Percentiles rank a stretch among this genome's conserved stretches.
phyloP scores from a whole-genome alignment of 2,329 filamentous ascomycete species.

The Xylariaceae sp. region DNA sequence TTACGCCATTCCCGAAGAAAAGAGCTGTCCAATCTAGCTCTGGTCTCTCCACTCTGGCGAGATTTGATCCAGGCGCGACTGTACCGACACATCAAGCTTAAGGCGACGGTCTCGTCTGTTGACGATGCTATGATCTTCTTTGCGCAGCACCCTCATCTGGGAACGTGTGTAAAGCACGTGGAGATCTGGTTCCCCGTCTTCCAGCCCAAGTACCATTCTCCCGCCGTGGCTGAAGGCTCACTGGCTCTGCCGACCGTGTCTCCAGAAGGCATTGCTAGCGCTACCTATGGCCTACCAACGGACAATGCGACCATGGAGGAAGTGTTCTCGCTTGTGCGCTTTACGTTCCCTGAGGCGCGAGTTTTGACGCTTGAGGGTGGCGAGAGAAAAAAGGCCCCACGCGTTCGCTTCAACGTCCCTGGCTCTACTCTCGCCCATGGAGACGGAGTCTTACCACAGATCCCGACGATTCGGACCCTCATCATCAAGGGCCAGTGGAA shows the following conservation, averaged over 20 bases:
- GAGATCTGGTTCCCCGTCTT: constrained; percentile 77
- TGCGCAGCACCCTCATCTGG: constrained; percentile 51
- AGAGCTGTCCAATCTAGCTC: constrained; percentile 60
- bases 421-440: constrained; percentile 24
- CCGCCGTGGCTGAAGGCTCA: constrained; percentile 38
- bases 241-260: constrained; percentile 49
- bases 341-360: constrained; percentile 54
- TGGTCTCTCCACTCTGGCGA: constrained; percentile 60
- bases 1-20: constrained; percentile 62
- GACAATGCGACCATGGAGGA: constrained; percentile 67
- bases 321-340: constrained; percentile 59
- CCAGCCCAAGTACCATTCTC: constrained; percentile 47
- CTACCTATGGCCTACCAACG: constrained; percentile 53
- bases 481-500: constrained; percentile 76
- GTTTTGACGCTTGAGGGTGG: constrained; percentile 72
- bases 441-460: constrained; percentile 38
- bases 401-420: constrained; percentile 52
- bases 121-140: constrained; percentile 59
- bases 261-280: constrained; percentile 50
- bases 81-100: constrained; percentile 71
- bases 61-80: constrained; percentile 64
- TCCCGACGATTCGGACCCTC: constrained; percentile 58
- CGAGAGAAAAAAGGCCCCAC: constrained; percentile 68
- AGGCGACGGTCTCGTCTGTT: constrained; percentile 61
- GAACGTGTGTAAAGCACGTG: constrained; percentile 62